A percentile compares a stretch with the other conserved stretches of the same genome.
phyloP scores from a whole-genome alignment of 2,329 filamentous ascomycete species.

The Sporothrix phasma region DNA sequence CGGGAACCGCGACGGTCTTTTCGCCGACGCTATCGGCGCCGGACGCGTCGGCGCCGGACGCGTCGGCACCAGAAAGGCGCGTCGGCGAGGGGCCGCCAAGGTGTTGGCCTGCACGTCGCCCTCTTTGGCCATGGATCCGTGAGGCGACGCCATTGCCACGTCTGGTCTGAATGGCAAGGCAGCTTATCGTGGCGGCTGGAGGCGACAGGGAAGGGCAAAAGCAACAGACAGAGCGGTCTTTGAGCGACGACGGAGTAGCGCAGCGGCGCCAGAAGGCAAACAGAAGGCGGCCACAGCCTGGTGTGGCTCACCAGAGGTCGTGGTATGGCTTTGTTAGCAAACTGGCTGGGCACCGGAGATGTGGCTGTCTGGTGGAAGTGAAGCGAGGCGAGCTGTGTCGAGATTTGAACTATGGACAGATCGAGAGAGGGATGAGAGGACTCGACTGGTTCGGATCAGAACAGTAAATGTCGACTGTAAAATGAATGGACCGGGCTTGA shows the following conservation, averaged over 20 bases:
- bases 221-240: no score
- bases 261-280: neutral
- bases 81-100: neutral
- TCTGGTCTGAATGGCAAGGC: neutral
- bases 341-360: neutral
- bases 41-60: neutral
- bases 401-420: no score
- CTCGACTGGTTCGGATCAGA: no score
- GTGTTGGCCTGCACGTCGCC: neutral
- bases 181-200: neutral
- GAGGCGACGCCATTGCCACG: constrained; percentile 3
- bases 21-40: neutral
- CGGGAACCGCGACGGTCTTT: neutral
- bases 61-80: neutral
- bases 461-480: no score
- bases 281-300: neutral
- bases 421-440: no score
- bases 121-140: neutral
- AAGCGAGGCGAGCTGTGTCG: neutral
- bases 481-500: neutral
- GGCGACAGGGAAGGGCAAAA: no score
- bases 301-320: no score
- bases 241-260: no score
- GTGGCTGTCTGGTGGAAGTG: neutral
- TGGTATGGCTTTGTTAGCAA: no score